A percentile compares a stretch with the other conserved stretches of the same genome.
phyloP scores from a whole-genome alignment of 176 grass and related monocot genomes.

The Juncus inflexus region DNA sequence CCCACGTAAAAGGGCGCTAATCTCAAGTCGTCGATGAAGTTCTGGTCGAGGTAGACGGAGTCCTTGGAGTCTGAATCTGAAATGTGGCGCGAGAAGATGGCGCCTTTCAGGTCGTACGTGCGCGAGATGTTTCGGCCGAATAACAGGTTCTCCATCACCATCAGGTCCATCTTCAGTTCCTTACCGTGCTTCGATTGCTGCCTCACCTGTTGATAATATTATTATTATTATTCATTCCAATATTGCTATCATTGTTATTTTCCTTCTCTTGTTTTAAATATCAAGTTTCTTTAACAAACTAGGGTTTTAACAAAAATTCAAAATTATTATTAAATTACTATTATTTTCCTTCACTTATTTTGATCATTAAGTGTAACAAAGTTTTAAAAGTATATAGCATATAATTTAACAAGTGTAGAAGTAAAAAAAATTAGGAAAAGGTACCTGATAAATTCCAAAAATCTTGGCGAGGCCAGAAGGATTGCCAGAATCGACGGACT shows the following conservation, averaged over 20 bases:
- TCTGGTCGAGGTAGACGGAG: slow-evolving; percentile 79
- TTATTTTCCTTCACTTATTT: too few species aligned
- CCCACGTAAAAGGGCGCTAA: slow-evolving; percentile 89
- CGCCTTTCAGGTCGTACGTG: slow-evolving; percentile 85
- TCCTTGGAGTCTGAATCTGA: slow-evolving; percentile 35
- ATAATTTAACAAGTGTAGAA: neutral
- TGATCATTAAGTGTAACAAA: too few species aligned
- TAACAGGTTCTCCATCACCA: slow-evolving; percentile 99
- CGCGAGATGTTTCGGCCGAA: slow-evolving; percentile 74
- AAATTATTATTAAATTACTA: too few species aligned
- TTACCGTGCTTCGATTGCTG: slow-evolving; percentile 68
- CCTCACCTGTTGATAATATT: slow-evolving; percentile 12
- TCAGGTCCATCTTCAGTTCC: slow-evolving; percentile 72
- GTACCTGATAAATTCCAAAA: slow-evolving; percentile 94
- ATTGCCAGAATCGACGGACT: slow-evolving; percentile 72
- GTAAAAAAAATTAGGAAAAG: slow-evolving; percentile 25
- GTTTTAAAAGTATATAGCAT: too few species aligned
- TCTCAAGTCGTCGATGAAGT: slow-evolving; percentile 76
- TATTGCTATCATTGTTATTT: neutral
- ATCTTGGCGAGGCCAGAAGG: slow-evolving; percentile 92
- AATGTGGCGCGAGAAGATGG: slow-evolving; percentile 48
- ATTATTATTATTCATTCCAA: neutral
- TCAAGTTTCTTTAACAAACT: slow-evolving; percentile 3
- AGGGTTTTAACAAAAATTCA: neutral
- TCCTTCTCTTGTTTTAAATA: neutral